Evolutionary conservation across 176 grass and related monocot genomes (phyloP).

Genomic region (Carex myosuroides): DNA sequence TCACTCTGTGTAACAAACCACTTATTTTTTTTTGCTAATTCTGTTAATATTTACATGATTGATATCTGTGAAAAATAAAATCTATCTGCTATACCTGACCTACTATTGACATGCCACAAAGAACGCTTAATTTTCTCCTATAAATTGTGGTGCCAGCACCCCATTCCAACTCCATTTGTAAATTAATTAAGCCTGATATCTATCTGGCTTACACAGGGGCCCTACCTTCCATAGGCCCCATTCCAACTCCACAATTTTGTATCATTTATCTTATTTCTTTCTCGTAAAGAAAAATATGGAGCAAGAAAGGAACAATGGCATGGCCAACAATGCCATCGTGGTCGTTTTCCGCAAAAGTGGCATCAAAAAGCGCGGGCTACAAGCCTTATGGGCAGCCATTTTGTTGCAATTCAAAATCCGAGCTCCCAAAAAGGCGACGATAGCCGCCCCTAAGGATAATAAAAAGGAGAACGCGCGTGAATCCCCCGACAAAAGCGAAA

Average conservation of each 20-base stretch:
- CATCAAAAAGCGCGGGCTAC: background rate
- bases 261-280: background rate
- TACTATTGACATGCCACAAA: background rate
- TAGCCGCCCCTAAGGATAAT: background rate
- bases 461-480: background rate
- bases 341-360: background rate
- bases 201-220: background rate
- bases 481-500: background rate
- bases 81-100: background rate
- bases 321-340: background rate
- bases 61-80: too few species aligned
- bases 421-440: background rate
- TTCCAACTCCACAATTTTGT: background rate
- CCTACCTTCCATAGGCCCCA: background rate
- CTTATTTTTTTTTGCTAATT: background rate
- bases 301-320: background rate
- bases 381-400: constrained; percentile 3
- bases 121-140: background rate
- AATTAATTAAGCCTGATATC: background rate
- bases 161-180: background rate
- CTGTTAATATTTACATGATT: background rate
- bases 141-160: background rate
- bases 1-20: background rate
- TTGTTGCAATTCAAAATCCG: background rate
- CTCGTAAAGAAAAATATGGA: background rate